Base-by-base conservation (phyloP, 2,329 filamentous ascomycete genomes). In the Lojkania enalia region DNA sequence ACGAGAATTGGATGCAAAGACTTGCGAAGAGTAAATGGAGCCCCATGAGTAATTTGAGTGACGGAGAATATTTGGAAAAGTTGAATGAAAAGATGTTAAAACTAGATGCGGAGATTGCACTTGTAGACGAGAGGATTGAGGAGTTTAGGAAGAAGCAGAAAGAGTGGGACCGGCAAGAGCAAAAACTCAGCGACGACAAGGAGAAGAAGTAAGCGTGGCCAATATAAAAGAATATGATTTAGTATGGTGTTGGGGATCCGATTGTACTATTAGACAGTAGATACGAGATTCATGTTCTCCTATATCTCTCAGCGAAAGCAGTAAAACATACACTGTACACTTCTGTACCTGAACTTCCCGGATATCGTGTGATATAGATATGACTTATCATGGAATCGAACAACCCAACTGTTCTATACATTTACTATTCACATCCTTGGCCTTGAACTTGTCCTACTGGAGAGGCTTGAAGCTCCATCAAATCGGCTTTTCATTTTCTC, bases 51-150 rank as follows among this genome's bases (percentile, higher is more conserved):
- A 79, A 80, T 11, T 71, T 94, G 19, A 82, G 82, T 0, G 85
- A 94, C 55, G 78, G 85, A 19, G 84, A 94, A 56, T 94, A 94
- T 61, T 79, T 80, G 46, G 71, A 77, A 1, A 83, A 90, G 71
- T 74, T 94, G 59, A 74, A 77, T 20, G 86, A 91, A 64, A 89
- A 85, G 69, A 71, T 90, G 30, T 65, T 92, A 19, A 78, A 76
- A 50, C 72, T 92, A 2, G 85, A 94, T 53, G 86, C 82, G 1
- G 86, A 92, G 49, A 90, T 94, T 66, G 84, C 87, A 0, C 67
- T 94, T 4, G 76, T 92, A 25, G 87, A 94, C 58, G 88, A 92
- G 42, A 83, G 82, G 60, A 88, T 94, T 54, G 78, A 76, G 36
- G 74, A 71, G 29, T 61, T 84, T 18, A 63, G 52, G 39, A 60